Evolutionary conservation across 2,329 filamentous ascomycete species (phyloP).

Genomic region (Pseudocercospora eumusae): DNA sequence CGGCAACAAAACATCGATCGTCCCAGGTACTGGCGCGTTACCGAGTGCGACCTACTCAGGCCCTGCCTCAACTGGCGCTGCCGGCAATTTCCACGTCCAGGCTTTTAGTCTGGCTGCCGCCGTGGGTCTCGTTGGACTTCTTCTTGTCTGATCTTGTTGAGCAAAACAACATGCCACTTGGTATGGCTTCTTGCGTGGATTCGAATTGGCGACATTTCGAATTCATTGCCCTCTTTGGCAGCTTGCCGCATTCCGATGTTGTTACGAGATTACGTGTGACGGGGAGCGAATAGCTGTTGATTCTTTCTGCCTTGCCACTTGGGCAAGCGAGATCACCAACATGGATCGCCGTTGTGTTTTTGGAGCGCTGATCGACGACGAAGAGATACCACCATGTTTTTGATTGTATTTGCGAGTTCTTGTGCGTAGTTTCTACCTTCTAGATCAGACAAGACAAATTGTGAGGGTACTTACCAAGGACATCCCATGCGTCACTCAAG

Average conservation of each 20-base stretch:
- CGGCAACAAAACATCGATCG: conserved; percentile 24
- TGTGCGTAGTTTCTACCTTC: conserved; percentile 23
- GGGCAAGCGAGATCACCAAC: conserved; percentile 6
- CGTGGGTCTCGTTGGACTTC: conserved; percentile 28
- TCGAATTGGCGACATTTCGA: conserved; percentile 13
- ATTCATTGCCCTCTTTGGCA: conserved; percentile 11
- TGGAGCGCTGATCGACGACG: conserved; percentile 18
- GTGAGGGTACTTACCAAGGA: background rate
- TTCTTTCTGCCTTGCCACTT: conserved; percentile 15
- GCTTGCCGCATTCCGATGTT: conserved; percentile 15
- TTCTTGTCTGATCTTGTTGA: conserved; percentile 17
- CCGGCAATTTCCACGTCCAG: conserved; percentile 24
- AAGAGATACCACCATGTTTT: conserved; percentile 18
- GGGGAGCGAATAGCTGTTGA: conserved; percentile 22
- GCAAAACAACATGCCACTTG: conserved; percentile 12
- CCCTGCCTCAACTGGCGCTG: conserved; percentile 22
- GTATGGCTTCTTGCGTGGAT: conserved; percentile 14
- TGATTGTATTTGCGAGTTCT: conserved; percentile 15
- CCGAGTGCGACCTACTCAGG: conserved; percentile 16
- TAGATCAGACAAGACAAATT: conserved; percentile 15
- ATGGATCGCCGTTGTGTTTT: conserved; percentile 13
- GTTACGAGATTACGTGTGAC: conserved; percentile 22
- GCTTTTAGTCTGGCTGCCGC: conserved; percentile 25
- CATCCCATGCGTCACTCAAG: background rate
- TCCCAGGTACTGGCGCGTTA: conserved; percentile 16